These are phyloP conservation scores for Flagelloscypha sp. DNA, from an alignment of 768 basidiomycete species.

Conservation along the genomic window DNA sequence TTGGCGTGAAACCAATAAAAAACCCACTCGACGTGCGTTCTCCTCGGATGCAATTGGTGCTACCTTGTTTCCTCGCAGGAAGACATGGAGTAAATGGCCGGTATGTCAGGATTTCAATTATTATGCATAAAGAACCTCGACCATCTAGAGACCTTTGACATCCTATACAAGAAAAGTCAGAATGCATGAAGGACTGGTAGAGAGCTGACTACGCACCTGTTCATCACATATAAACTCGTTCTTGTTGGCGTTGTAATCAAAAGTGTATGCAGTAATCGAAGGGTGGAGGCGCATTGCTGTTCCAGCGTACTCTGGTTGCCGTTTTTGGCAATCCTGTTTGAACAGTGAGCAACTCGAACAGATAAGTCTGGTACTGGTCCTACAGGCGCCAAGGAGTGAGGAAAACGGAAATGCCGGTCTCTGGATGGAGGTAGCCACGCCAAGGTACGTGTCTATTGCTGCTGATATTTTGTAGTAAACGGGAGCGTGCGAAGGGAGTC, in stretches of 20 bases:
- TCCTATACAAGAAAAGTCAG: slow-evolving; percentile 32
- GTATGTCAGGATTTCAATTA: background rate
- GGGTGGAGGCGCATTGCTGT: slow-evolving; percentile 75
- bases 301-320: slow-evolving; percentile 80
- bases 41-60: slow-evolving; percentile 59
- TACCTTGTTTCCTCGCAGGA: slow-evolving; percentile 63
- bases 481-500: too few relatives aligned
- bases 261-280: slow-evolving; percentile 79
- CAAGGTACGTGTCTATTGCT: too few relatives aligned
- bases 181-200: background rate
- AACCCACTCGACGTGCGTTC: slow-evolving; percentile 68
- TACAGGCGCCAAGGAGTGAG: too few relatives aligned
- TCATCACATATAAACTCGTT: slow-evolving; percentile 81
- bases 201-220: slow-evolving; percentile 35
- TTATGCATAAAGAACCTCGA: slow-evolving; percentile 49
- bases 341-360: background rate
- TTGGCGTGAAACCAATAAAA: slow-evolving; percentile 68
- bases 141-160: slow-evolving; percentile 87
- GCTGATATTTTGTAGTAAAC: too few relatives aligned
- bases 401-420: too few relatives aligned
- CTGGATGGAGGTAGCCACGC: too few relatives aligned
- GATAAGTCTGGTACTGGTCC: too few relatives aligned
- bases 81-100: slow-evolving; percentile 39
- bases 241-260: slow-evolving; percentile 81
- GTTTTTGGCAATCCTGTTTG: slow-evolving; percentile 69